These are phyloP conservation scores for Ailanthus altissimus DNA, from an alignment of 345 rosid genomes.

Conservation along the genomic window DNA sequence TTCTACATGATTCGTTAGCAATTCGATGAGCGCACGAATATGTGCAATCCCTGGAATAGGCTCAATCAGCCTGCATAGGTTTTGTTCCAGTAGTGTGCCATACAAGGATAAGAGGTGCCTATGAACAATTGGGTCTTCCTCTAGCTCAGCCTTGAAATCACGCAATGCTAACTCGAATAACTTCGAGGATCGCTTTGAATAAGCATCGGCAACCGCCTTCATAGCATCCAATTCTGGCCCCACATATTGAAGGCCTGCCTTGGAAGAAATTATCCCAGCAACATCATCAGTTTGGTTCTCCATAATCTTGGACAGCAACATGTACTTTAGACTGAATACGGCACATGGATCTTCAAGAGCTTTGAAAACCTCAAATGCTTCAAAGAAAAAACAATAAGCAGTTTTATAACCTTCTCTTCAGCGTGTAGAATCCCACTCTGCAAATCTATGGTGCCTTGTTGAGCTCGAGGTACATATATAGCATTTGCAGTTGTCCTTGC, in stretches of 20 bases:
- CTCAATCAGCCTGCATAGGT: constrained; percentile 84
- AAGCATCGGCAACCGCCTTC: constrained; percentile 97
- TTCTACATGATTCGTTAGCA: constrained; percentile 71
- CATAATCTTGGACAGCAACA: constrained; percentile 90
- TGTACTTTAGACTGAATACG: constrained; percentile 83
- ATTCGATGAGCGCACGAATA: constrained; percentile 69
- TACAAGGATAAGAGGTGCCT: constrained; percentile 88
- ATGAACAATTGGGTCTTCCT: constrained; percentile 92
- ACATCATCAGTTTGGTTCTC: constrained; percentile 96
- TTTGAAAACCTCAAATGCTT: constrained; percentile 89
- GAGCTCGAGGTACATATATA: constrained; percentile 87
- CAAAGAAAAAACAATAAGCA: constrained; percentile 89
- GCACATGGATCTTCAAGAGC: constrained; percentile 88
- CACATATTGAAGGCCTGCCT: constrained; percentile 80
- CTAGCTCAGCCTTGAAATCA: constrained; percentile 75
- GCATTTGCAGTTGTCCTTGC: constrained; percentile 97
- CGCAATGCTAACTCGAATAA: constrained; percentile 79
- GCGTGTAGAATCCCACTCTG: constrained; percentile 99
- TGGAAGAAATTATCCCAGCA: constrained; percentile 81
- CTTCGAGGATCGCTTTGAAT: constrained; percentile 81
- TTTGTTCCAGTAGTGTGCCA: constrained; percentile 84
- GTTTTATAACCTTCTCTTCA: constrained; percentile 95
- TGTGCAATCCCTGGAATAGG: constrained; percentile 86
- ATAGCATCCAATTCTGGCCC: constrained; percentile 91
- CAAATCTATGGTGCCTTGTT: constrained; percentile 91